Conservation (phyloP, 208 protist species). For the Crithidia bombi region DNA sequence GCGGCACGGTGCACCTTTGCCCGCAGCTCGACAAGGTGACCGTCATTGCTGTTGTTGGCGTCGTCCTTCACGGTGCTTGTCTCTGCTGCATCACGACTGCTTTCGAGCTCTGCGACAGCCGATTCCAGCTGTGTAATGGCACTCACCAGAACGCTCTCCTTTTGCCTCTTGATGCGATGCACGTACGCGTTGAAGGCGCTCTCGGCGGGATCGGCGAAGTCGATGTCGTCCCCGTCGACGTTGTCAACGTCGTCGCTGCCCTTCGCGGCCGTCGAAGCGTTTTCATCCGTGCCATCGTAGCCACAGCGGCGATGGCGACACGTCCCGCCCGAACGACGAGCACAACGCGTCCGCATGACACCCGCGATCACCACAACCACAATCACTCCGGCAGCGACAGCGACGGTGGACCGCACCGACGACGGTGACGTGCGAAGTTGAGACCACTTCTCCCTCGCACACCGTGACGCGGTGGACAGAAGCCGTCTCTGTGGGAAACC, state of each 20-base stretch:
- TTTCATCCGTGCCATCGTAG: no score
- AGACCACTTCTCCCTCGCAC: neutral
- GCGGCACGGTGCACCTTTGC: conserved; percentile 36
- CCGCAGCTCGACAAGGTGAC: conserved; percentile 19
- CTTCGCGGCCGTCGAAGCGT: neutral
- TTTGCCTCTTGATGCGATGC: conserved; percentile 34
- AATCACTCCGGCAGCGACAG: neutral
- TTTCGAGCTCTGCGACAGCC: conserved; percentile 8
- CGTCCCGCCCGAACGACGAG: neutral
- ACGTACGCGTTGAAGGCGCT: conserved; percentile 50
- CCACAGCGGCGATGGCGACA: no score
- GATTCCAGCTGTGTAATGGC: conserved; percentile 43
- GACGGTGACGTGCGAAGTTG: neutral
- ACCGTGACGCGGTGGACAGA: conserved; percentile 6
- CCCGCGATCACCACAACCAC: neutral
- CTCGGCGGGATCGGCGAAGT: conserved; percentile 55
- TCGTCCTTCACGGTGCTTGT: conserved; percentile 11
- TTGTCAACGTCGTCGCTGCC: neutral
- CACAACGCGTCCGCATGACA: neutral
- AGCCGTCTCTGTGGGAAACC: conserved; percentile 20
- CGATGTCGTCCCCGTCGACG: conserved; percentile 46
- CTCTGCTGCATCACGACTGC: neutral
- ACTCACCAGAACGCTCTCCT: conserved; percentile 47
- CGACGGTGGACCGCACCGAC: neutral
- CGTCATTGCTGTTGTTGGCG: neutral